Evolutionary conservation across 495 filamentous ascomycete species (phyloP).

Genomic region (Cercophora sp.): DNA sequence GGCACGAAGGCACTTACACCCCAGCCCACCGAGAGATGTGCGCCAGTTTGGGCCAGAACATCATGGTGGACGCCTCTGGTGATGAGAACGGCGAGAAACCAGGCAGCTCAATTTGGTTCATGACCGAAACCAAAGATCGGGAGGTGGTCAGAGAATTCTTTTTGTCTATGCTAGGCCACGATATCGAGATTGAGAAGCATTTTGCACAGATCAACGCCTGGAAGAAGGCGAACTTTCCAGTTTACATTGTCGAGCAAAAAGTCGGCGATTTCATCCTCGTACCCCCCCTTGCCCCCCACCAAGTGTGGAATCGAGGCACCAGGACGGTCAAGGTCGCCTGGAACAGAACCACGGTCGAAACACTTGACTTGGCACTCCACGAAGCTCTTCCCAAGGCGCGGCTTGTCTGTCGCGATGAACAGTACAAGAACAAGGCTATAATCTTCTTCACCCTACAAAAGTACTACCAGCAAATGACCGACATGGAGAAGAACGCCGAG

Average conservation of each 20-base stretch:
- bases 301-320: conserved; percentile 97
- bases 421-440: conserved; percentile 98
- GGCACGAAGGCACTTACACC: conserved; percentile 96
- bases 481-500: conserved; percentile 44
- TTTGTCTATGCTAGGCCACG: conserved; percentile 83
- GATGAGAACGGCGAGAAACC: conserved; percentile 65
- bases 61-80: conserved; percentile 91
- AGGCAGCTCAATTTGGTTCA: conserved; percentile 95
- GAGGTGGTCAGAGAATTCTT: conserved; percentile 87
- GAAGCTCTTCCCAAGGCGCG: conserved; percentile 84
- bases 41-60: conserved; percentile 89
- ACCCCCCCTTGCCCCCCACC: conserved; percentile 93
- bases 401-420: conserved; percentile 94
- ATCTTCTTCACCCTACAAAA: conserved; percentile 77
- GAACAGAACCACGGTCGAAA: conserved; percentile 95
- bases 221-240: conserved; percentile 86
- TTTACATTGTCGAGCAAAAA: conserved; percentile 87
- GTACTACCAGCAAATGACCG: conserved; percentile 63
- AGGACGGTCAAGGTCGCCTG: conserved; percentile 95
- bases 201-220: conserved; percentile 92
- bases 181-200: conserved; percentile 93
- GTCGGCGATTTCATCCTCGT: conserved; percentile 94
- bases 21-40: conserved; percentile 98
- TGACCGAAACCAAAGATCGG: conserved; percentile 91
- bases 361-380: conserved; percentile 74